Conservation (phyloP, 2,329 filamentous ascomycete genomes). For the Huntiella bhutanensis region DNA sequence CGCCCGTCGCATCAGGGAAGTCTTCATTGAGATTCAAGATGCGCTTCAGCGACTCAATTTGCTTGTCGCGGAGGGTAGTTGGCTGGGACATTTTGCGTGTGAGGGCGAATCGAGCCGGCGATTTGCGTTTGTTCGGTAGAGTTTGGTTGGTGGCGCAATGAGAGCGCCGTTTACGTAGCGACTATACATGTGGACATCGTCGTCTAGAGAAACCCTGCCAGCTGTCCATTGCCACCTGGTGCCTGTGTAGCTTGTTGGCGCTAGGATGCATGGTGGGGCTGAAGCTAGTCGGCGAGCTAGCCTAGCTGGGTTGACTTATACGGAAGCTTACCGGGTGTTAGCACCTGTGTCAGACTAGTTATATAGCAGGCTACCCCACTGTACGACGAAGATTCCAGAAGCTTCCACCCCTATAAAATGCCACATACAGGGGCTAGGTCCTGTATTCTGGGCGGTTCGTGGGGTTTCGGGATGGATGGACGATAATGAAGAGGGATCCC, state of each 20-base stretch:
- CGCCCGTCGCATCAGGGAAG: slow-evolving; percentile 36
- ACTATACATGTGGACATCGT: neutral
- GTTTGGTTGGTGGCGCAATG: too few species aligned
- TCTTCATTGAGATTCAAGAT: slow-evolving; percentile 87
- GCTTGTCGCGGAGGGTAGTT: slow-evolving; percentile 9
- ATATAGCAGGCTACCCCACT: neutral
- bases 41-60: slow-evolving; percentile 55
- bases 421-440: too few species aligned
- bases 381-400: neutral
- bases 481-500: too few species aligned
- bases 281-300: too few species aligned
- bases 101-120: neutral
- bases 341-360: too few species aligned
- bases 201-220: neutral
- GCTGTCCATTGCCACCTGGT: neutral
- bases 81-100: slow-evolving; percentile 1
- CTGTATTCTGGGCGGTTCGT: too few species aligned
- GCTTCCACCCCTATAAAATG: neutral
- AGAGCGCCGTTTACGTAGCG: neutral
- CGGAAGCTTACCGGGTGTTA: too few species aligned
- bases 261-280: too few species aligned
- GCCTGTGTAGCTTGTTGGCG: too few species aligned
- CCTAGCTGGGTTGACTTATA: too few species aligned
- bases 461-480: too few species aligned
- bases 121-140: neutral